phyloP scores from a whole-genome alignment of 2,329 filamentous ascomycete species.

The Fusarium sp. region DNA sequence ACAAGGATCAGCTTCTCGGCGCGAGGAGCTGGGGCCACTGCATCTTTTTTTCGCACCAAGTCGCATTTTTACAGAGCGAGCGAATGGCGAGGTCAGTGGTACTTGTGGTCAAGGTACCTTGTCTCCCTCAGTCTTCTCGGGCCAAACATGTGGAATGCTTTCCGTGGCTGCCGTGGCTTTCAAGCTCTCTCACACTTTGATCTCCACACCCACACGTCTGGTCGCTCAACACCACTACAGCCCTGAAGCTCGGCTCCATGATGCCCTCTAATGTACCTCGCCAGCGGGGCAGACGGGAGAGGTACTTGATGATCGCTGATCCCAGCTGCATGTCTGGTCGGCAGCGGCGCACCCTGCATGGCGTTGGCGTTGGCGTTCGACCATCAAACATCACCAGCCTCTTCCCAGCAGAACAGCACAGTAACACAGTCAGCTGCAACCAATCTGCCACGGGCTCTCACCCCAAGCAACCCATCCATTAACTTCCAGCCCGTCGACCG shows the following conservation, averaged over 20 bases:
- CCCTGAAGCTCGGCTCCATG: neutral
- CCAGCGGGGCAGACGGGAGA: neutral
- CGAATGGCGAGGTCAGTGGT: conserved; percentile 1
- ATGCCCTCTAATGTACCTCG: conserved; percentile 4
- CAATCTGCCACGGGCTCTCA: conserved; percentile 2
- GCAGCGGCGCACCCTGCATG: conserved; percentile 23
- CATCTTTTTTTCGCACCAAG: conserved; percentile 20
- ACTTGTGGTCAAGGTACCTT: conserved; percentile 30
- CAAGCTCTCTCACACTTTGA: conserved; percentile 7
- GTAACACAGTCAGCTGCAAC: conserved; percentile 6
- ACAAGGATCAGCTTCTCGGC: conserved; percentile 25
- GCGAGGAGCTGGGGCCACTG: conserved; percentile 36
- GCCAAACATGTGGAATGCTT: conserved; percentile 6
- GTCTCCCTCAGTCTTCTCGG: conserved; percentile 5
- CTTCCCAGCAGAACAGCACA: conserved; percentile 1
- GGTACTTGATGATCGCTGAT: conserved; percentile 19
- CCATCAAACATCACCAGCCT: conserved; percentile 10
- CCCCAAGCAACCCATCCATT: conserved; percentile 1
- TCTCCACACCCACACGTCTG: conserved; percentile 13
- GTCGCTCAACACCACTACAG: conserved; percentile 6
- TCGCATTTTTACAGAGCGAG: conserved; percentile 5
- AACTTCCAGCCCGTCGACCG: neutral
- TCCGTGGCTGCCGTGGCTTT: conserved; percentile 19
- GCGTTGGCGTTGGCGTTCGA: conserved; percentile 2
- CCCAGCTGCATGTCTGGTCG: conserved; percentile 7